Evolutionary conservation across 306 rosid genomes (phyloP), one percentile per base, ranked within the genome.

Genomic region (Argentina anserina): DNA sequence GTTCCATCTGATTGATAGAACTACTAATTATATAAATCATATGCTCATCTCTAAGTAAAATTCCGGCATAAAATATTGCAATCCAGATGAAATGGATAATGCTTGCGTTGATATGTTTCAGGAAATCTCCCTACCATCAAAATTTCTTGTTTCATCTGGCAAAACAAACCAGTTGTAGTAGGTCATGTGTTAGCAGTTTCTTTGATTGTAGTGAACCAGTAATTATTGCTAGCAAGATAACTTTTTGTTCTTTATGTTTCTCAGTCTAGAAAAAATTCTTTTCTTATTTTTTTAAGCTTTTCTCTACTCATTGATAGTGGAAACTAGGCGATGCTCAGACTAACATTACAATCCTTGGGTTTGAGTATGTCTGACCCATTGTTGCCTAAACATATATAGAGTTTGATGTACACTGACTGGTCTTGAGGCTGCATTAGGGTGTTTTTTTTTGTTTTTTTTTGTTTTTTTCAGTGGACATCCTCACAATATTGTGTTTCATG

Each of bases 1-100:
- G 72, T 77, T 75, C 71, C 56, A 77, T 65, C 67, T 65, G 73
- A 80, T 75, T 83, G 64, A 26, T 52, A 15, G 53, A 69, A 36
- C 20, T 15, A 7, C 49, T 34, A 21, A 61, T 70, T 50, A 33
- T 21, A 23, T 25, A 25, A 52, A 33, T 14, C 21, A 28, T 29
- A 20, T 46, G 6, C 31, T n/a, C 17, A 45, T 68, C 20, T 29
- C 55, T 43, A 29, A 42, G 28, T 45, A 40, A 45, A 67, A 43
- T 67, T 12, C 71, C 21, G 23, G 63, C 36, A 21, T 49, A 18
- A 34, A 41, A 50, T 3, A n/a, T 29, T 7, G 17, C 61, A 70
- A 3, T 0, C 33, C 21, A 70, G 13, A 37, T 23, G 20, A 53
- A 53, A 39, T 23, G 18, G 39, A 37, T 39, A 25, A 25, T 36